Evolutionary conservation across 2,329 filamentous ascomycete genomes (phyloP), one percentile per base, ranked within the genome.

Genomic region (Colletotrichum sidae): DNA sequence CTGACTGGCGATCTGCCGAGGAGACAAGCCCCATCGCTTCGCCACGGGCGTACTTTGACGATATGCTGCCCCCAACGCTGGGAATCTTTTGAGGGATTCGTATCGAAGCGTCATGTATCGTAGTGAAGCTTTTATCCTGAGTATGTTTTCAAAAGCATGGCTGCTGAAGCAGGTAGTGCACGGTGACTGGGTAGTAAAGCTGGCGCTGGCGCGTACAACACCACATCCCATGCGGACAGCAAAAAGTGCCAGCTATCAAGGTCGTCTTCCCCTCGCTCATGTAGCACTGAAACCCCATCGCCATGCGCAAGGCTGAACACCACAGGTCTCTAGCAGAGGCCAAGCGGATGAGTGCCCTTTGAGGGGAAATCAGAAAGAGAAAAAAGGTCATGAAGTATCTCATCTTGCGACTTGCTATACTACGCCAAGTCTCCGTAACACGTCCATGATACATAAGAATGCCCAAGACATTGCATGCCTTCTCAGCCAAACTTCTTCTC

Each of bases 401-500:
- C 4, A 25, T 25, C 25, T 25, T 25, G 25, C 25, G 25, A 25
- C 4, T 25, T 25, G 25, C 25, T 25, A 25, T 25, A 25, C 25
- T 25, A 25, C 25, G 25, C 25, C 25, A 25, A 25, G 25, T 25
- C 25, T 5, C 25, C 25, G 25, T 25, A 25, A 25, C 44, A 10
- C 5, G 9, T 17, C 4, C 15, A 44, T 44, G 8, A 11, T 15
- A 15, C 44, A 46, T 15, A 17, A 10, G 25, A 8, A 6, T 15
- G 9, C n/a, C n/a, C 17, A 8, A 25, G 11, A 17, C 17, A 25
- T 17, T 17, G 25, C 25, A 7, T 17, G 13, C 38, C 9, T 41
- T 13, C 38, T 75, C 71, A 88, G 0, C 83, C 84, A 78, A 90
- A 89, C 74, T 88, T 91, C 87, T 92, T 93, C 80, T 94, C 91